Conservation (phyloP, 2,329 filamentous ascomycete species). For the Penicillium palitans region DNA sequence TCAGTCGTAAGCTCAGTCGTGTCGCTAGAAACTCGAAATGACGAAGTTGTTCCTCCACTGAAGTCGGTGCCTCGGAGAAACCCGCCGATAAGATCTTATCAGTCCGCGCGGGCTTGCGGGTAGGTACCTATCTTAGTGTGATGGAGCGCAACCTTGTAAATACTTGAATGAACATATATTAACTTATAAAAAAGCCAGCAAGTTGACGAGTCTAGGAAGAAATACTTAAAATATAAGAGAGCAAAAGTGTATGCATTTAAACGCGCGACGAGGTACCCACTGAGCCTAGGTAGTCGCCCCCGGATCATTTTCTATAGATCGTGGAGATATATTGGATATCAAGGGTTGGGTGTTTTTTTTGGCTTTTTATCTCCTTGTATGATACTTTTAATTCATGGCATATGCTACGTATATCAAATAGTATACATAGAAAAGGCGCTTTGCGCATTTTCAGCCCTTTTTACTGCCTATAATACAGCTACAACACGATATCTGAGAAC, state of each 20-base stretch:
- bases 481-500: too few relatives aligned
- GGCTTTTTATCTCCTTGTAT: not conserved
- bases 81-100: slow-evolving; percentile 29
- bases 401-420: not conserved
- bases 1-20: not conserved
- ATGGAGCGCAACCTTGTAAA: not conserved
- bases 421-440: not conserved
- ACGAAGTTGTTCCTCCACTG: slow-evolving; percentile 15
- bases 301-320: not conserved
- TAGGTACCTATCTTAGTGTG: not conserved
- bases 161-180: not conserved
- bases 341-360: not conserved
- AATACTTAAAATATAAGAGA: not conserved
- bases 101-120: not conserved
- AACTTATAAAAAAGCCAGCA: not conserved
- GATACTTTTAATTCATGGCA: not conserved
- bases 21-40: slow-evolving; percentile 11
- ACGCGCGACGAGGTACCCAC: not conserved
- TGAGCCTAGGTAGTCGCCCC: not conserved
- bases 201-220: not conserved
- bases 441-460: not conserved
- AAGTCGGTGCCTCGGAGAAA: slow-evolving; percentile 21
- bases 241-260: not conserved
- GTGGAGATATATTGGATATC: not conserved
- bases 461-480: not conserved